phyloP scores from a whole-genome alignment of 345 rosid genomes.

The Camelina sativa region DNA sequence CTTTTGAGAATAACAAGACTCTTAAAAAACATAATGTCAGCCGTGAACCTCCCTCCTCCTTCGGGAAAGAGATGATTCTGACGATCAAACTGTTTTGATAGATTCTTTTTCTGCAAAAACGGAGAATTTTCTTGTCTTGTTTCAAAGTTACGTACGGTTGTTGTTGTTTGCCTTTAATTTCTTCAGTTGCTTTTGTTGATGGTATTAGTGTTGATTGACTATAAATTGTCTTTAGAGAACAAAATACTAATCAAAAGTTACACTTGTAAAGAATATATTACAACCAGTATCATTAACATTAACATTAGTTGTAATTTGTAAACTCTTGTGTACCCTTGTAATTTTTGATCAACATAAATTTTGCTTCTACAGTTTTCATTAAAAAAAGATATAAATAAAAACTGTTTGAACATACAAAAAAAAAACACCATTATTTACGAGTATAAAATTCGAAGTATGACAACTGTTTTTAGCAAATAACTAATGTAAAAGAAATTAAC shows the following conservation, averaged over 20 bases:
- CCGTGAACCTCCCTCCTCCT: slow-evolving; percentile 63
- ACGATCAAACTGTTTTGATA: background rate
- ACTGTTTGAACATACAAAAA: too few species aligned
- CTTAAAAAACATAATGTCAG: slow-evolving; percentile 82
- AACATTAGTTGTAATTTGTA: background rate
- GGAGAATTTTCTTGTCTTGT: slow-evolving; percentile 8
- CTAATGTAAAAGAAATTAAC: too few species aligned
- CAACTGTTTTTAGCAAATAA: too few species aligned
- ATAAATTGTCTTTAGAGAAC: background rate
- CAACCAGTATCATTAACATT: background rate
- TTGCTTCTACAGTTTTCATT: background rate
- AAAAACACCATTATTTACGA: too few species aligned
- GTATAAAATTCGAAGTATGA: too few species aligned
- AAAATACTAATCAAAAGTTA: background rate
- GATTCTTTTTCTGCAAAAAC: too few species aligned
- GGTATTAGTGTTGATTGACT: background rate
- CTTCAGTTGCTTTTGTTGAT: background rate
- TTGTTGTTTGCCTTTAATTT: background rate
- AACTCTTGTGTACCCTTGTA: too few species aligned
- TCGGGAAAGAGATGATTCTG: slow-evolving; percentile 49
- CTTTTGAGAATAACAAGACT: slow-evolving; percentile 75
- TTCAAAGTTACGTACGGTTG: background rate
- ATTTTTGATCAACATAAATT: background rate
- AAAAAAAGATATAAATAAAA: too few species aligned
- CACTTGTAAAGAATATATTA: slow-evolving; percentile 1